Evolutionary conservation across 768 basidiomycete species (phyloP), one percentile per base, ranked within the genome.

Genomic region (Lactarius hengduanensis): DNA sequence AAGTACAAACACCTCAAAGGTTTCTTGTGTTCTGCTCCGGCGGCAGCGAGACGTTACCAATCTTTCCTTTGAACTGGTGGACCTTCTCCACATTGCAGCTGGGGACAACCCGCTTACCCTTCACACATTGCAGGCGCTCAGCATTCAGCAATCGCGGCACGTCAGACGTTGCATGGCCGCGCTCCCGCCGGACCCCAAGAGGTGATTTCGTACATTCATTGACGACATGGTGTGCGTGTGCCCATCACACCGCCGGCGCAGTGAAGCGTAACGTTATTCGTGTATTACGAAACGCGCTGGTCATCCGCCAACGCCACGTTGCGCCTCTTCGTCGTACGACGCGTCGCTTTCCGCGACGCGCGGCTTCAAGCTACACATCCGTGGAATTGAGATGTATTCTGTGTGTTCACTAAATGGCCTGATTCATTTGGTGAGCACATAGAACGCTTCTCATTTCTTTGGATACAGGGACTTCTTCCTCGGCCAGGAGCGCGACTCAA

Each of bases 61-160:
- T 3, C 65, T 66, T 15, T 40, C 26, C 10, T 26, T 65, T 20
- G 59, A 60, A 26, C 59, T 64, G 16, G 50, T 59, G 28, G 68
- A 63, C 16, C 58, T 69, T 26, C 70, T 69, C 59, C 56, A 66
- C 53, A 62, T 63, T 8, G 50, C 53, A 34, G 68, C 65, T 8
- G 45, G 36, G 10, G 57, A 69, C n/a, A 56, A 38, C 40, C 55
- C 63, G 28, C 43, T 69, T 20, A 62, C 68, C 13, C 68, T 69
- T 28, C 36, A 61, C 16, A 36, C 63, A 20, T 54, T 69, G 50
- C 70, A 62, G 45, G 34, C 38, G 6, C 41, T 62, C 54, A 47
- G 65, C 30, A 59, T 66, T 13, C 30, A 28, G 8, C 30, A 43
- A 18, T 26, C 16, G 41, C 45, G 57, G 6, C 57, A 64, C 50